Percentiles rank a stretch among this genome's conserved stretches.
Evolutionary conservation across 2,329 filamentous ascomycete genomes (phyloP).

Genomic region (Blastomyces percursus): DNA sequence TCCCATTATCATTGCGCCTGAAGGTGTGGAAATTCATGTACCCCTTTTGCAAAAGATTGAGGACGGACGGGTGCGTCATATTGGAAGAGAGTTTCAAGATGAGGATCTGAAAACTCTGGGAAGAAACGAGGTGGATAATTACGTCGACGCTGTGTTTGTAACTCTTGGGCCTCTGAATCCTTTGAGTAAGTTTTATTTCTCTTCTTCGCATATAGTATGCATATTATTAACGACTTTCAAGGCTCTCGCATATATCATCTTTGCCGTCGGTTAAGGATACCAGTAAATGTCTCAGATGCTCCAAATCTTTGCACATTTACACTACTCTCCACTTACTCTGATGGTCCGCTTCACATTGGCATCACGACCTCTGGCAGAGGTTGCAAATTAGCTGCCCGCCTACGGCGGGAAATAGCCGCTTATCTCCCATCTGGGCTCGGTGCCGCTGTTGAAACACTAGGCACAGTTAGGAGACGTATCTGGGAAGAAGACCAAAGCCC

Average conservation of each 20-base stretch:
- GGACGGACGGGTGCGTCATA: constrained; percentile 33
- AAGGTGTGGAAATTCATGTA: constrained; percentile 49
- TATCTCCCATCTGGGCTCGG: constrained; percentile 67
- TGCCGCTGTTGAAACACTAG: constrained; percentile 63
- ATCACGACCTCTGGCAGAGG: constrained; percentile 92
- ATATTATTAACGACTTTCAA: constrained; percentile 23
- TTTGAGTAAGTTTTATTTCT: constrained; percentile 32
- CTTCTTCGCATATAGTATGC: constrained; percentile 5
- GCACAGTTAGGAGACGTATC: constrained; percentile 58
- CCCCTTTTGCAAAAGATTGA: constrained; percentile 39
- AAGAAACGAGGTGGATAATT: constrained; percentile 60
- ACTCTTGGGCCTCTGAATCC: constrained; percentile 47
- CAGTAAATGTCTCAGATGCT: constrained; percentile 83
- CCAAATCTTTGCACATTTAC: constrained; percentile 81
- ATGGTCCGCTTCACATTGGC: constrained; percentile 87
- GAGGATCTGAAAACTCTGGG: constrained; percentile 64
- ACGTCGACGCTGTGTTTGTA: constrained; percentile 90
- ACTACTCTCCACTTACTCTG: constrained; percentile 75
- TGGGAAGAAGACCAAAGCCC: constrained; percentile 59
- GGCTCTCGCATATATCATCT: constrained; percentile 58
- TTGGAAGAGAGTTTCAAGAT: constrained; percentile 50
- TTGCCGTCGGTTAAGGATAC: constrained; percentile 71
- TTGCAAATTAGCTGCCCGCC: constrained; percentile 82
- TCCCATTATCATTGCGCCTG: constrained; percentile 67
- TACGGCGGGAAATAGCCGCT: constrained; percentile 77